A percentile compares a stretch with the other conserved stretches of the same genome.
These are phyloP conservation scores for Leccinum insolens DNA, from an alignment of 1,284 basidiomycete species.

Conservation along the genomic window DNA sequence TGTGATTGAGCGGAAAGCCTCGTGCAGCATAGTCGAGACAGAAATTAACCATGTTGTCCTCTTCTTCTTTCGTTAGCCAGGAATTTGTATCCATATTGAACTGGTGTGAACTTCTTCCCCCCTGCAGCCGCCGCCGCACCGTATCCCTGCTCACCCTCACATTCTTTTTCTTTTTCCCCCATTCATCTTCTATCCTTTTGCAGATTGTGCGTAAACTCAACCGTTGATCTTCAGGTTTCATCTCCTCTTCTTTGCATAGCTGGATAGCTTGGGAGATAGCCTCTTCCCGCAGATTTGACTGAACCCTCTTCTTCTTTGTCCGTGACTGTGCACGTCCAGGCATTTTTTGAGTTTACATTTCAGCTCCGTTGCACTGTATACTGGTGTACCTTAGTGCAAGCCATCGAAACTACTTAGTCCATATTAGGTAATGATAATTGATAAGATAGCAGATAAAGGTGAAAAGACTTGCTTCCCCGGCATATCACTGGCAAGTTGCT, in stretches of 20 bases:
- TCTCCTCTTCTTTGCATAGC: neutral
- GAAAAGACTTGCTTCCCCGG: no score
- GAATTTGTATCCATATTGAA: neutral
- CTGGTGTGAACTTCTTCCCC: neutral
- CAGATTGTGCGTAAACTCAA: neutral
- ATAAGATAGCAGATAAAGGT: no score
- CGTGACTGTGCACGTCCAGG: neutral
- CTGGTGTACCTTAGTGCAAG: no score
- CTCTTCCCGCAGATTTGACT: neutral
- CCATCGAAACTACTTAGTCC: no score
- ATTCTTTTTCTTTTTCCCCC: neutral
- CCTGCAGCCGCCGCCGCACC: neutral
- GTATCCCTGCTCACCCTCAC: neutral
- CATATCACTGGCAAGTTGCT: no score
- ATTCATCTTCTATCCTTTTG: neutral
- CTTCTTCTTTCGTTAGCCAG: neutral
- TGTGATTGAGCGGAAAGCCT: no score
- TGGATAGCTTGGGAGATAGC: neutral
- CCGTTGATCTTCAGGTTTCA: neutral
- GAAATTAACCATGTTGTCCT: no score
- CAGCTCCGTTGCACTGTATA: no score
- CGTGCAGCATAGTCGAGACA: no score
- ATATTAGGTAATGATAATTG: no score
- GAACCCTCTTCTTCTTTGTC: neutral
- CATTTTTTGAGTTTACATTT: neutral